Evolutionary conservation across 805 yeast species (phyloP), one percentile per base, ranked within the genome.

Genomic region (Candida boleticola): DNA sequence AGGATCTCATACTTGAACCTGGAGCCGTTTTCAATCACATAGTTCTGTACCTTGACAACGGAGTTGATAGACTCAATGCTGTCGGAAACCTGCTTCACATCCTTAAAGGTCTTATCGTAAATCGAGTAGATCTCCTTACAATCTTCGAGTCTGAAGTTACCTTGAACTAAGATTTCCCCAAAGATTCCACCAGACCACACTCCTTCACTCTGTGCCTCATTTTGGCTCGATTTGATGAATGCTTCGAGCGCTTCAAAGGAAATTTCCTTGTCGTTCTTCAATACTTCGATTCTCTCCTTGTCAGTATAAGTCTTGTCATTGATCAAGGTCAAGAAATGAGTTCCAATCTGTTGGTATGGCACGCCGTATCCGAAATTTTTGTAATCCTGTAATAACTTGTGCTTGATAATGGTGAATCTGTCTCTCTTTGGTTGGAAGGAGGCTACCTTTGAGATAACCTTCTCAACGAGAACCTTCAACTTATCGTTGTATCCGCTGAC

Each of bases 401-500:
- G 88, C 58, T 80, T 84, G 18, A 83, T 64, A 3, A 85, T 72
- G 17, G 77, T 74, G 53, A 87, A 92, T 47, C 96, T 73, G 25
- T 76, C 77, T 39, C 64, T 61, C 42, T 72, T 68, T 3, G 85
- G 70, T 47, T 60, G 60, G 50, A 83, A 85, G 3, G 55, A 54
- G 19, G 68, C 58, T 32, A 92, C 51, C 9, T 76, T 76, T 17
- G 70, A 68, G 39, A 88, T 60, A 20, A 90, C 77, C 43, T 80
- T 74, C 37, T 75, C 77, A 20, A 88, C 63, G 34, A 92, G 71
- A 11, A 73, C 75, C 16, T 77, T 73, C 36, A 89, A 66, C 55
- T 92, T 92, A 60, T 93, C 92, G 51, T 85, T 87, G 61, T 83
- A 93, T 2, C 99, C 99, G 30, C 74, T 69, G 18, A 89, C 69